Evolutionary conservation across 352 stramenopile species (phyloP), one percentile per base, ranked within the genome.

Genomic region (Blastocystis sp.): DNA sequence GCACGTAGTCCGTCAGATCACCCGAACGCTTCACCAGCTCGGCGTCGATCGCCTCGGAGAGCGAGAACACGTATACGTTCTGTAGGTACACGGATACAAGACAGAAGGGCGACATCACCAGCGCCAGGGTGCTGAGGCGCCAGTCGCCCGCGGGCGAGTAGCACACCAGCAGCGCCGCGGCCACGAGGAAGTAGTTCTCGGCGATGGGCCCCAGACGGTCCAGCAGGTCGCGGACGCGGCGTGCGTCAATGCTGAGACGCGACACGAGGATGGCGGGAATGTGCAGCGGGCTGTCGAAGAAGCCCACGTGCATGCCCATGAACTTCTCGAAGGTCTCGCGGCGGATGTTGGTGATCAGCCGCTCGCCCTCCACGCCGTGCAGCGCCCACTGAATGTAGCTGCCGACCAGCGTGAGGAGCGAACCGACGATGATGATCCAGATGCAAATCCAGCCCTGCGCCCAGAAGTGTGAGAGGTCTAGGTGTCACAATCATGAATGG

Each of bases 1-100:
- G 66, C 21, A 88, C 11, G 42, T 71, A 87, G 24, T 87, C 76
- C 48, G 76, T 87, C 28, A 87, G 34, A 9, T 70, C 64, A 6
- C 61, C 76, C n/a, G 76, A 87, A 70, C 64, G 61, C 38, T 71
- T n/a, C 60, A 24, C 52, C 17, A 87, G 40, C 2, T 87, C 64
- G 1, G 42, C 74, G 38, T 87, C 76, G 38, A 87, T 74, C n/a
- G 52, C 17, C 34, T 76, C 61, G 1, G 76, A 52, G 19, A 87
- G 21, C 21, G 3, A 17, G 42, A 62, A 70, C 38, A 87, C n/a
- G 43, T 74, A 28, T n/a, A 74, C 74, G 9, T 62, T 62, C 61
- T 70, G 64, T 11, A 76, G 11, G 54, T 87, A 40, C 61, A 70
- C 52, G 52, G 24, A 10, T 38, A 52, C 76, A 11, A 40, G 48